phyloP scores from a whole-genome alignment of 2,329 filamentous ascomycete genomes.

The Penicillium italicum region DNA sequence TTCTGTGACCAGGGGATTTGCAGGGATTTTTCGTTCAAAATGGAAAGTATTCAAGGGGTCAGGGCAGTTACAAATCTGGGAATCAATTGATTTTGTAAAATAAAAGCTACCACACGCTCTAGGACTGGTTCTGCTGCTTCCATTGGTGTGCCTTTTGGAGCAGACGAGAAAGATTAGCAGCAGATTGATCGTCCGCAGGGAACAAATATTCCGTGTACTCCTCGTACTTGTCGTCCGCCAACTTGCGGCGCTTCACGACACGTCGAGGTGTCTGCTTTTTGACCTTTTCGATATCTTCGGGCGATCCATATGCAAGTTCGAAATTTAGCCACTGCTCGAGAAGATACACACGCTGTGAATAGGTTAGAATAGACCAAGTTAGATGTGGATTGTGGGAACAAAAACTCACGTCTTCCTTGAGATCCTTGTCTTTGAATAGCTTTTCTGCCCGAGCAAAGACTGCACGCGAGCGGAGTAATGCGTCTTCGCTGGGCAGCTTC shows the following conservation, averaged over 20 bases:
- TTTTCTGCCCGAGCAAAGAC: slow-evolving; percentile 84
- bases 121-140: slow-evolving; percentile 67
- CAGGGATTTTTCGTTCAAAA: neutral
- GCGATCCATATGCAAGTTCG: slow-evolving; percentile 76
- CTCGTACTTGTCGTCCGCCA: slow-evolving; percentile 91
- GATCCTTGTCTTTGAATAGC: slow-evolving; percentile 80
- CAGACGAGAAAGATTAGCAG: slow-evolving; percentile 76
- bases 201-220: slow-evolving; percentile 98
- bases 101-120: neutral
- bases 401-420: slow-evolving; percentile 72
- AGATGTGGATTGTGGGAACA: neutral
- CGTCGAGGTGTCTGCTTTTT: slow-evolving; percentile 90
- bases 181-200: slow-evolving; percentile 87
- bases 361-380: slow-evolving; percentile 32
- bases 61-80: neutral
- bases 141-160: slow-evolving; percentile 82
- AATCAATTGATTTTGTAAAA: neutral
- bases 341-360: slow-evolving; percentile 67
- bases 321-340: slow-evolving; percentile 92
- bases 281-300: slow-evolving; percentile 73
- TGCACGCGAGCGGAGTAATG: slow-evolving; percentile 74
- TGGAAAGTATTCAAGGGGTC: neutral
- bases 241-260: slow-evolving; percentile 85
- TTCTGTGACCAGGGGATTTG: neutral
- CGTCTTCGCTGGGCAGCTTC: slow-evolving; percentile 68